These are phyloP conservation scores for Malus sylvestris DNA, from an alignment of 306 rosid species.

Conservation along the genomic window DNA sequence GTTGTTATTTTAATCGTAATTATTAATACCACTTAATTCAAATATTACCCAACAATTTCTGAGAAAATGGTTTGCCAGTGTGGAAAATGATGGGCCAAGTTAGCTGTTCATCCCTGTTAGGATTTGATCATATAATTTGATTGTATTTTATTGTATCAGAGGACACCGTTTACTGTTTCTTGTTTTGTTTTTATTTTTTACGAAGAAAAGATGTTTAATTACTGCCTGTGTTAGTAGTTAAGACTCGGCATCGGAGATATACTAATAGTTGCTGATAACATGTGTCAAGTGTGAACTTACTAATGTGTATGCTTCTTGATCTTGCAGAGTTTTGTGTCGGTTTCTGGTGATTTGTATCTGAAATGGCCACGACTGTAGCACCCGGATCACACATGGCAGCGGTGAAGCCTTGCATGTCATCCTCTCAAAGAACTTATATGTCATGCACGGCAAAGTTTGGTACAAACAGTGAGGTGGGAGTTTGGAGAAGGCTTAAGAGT, in stretches of 20 bases:
- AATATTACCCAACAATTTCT: neutral
- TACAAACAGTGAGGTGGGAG: neutral
- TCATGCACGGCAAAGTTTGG: constrained; percentile 1
- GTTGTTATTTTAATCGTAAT: neutral
- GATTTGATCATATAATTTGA: neutral
- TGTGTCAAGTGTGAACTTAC: neutral
- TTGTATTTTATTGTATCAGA: neutral
- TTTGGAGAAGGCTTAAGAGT: constrained; percentile 17
- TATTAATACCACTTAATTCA: neutral
- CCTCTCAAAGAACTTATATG: constrained; percentile 1
- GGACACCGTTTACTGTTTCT: neutral
- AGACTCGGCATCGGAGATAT: neutral
- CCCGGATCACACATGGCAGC: constrained; percentile 14
- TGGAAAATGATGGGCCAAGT: neutral
- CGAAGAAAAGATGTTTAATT: neutral
- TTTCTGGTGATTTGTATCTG: constrained; percentile 7
- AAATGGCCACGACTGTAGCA: constrained; percentile 22
- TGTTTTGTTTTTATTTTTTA: too few relatives aligned
- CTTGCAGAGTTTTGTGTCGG: constrained; percentile 11
- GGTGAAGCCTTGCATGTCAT: constrained; percentile 8
- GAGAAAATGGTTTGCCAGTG: neutral
- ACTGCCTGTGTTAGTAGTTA: neutral
- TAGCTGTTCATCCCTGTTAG: neutral
- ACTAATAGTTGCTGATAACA: neutral
- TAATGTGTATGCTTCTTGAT: neutral